Evolutionary conservation across 805 yeast species (phyloP).

Genomic region (Saccharomycopsis schoenii): DNA sequence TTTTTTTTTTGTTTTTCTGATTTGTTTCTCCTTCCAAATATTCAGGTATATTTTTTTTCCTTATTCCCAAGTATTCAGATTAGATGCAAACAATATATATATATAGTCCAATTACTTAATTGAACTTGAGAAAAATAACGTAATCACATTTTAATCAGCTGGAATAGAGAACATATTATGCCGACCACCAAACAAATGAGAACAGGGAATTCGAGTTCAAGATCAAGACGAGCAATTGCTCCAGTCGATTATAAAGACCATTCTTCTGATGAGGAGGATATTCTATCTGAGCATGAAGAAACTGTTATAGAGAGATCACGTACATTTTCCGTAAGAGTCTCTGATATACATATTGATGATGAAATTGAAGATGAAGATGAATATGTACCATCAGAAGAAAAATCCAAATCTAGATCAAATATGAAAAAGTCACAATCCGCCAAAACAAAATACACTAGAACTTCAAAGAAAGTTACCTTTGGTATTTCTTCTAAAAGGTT

Average conservation of each 20-base stretch:
- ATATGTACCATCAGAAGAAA: neutral
- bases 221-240: neutral
- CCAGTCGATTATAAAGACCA: neutral
- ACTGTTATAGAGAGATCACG: neutral
- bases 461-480: neutral
- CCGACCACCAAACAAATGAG: neutral
- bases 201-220: neutral
- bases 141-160: too few relatives aligned
- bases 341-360: neutral
- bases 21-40: neutral
- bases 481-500: conserved; percentile 1
- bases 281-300: neutral
- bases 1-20: neutral
- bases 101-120: too few relatives aligned
- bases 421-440: neutral
- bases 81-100: neutral
- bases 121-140: too few relatives aligned
- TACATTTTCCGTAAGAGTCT: neutral
- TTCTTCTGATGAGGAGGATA: neutral
- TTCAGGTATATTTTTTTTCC: neutral
- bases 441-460: neutral
- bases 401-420: neutral
- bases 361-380: neutral
- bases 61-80: neutral
- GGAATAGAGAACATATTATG: neutral